These are phyloP conservation scores for Exophiala xenobiotica DNA, from an alignment of 2,329 filamentous ascomycete species.

Conservation along the genomic window DNA sequence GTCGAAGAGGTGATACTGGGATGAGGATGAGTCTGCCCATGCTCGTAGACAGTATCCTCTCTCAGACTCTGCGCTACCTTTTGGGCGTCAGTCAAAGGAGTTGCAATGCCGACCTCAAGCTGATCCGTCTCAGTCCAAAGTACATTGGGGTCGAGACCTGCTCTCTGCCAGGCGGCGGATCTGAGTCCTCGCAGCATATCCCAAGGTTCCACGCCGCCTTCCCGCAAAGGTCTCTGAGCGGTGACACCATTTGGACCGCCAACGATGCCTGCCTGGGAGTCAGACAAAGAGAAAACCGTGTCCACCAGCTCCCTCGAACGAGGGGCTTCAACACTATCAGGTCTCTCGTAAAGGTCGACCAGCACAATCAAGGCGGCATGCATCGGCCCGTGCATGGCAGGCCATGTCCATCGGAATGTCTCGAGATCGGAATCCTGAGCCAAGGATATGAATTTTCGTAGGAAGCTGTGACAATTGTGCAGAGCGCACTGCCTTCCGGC, in stretches of 20 bases:
- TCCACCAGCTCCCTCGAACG: constrained; percentile 49
- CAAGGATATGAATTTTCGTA: constrained; percentile 50
- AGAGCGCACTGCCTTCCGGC: constrained; percentile 48
- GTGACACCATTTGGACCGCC: constrained; percentile 47
- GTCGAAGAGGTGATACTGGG: too few species aligned
- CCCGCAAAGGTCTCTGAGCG: constrained; percentile 45
- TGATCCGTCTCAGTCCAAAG: constrained; percentile 50
- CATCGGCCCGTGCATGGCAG: constrained; percentile 47
- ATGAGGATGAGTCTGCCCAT: not conserved
- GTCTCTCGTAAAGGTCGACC: constrained; percentile 50
- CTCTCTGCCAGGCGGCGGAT: constrained; percentile 50
- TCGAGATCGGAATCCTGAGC: constrained; percentile 49
- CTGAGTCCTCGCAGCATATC: constrained; percentile 49
- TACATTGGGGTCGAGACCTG: constrained; percentile 46
- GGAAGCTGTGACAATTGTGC: constrained; percentile 48
- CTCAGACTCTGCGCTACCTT: constrained; percentile 28
- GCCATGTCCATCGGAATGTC: constrained; percentile 51
- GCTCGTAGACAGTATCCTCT: constrained; percentile 27
- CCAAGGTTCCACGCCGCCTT: constrained; percentile 51
- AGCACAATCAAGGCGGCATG: constrained; percentile 50
- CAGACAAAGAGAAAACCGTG: constrained; percentile 46
- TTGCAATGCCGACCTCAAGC: constrained; percentile 37
- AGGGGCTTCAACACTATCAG: constrained; percentile 45
- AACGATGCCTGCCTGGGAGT: constrained; percentile 47
- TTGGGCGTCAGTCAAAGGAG: constrained; percentile 26